Base-by-base conservation (phyloP, 305 asterid species). In the Fraxinus sp. region DNA sequence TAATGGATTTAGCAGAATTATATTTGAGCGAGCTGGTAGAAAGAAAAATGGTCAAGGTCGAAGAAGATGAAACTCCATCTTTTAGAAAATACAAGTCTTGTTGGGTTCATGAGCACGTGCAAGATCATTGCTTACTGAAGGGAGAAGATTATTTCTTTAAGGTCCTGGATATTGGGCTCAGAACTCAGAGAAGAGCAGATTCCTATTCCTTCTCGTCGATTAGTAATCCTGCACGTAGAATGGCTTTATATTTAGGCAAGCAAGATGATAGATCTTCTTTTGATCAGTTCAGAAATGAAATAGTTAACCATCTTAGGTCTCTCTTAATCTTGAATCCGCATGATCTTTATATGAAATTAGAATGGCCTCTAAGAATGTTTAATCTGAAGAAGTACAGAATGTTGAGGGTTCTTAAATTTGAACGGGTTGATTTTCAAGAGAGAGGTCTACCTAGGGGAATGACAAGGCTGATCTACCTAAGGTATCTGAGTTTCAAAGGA, bases 21-120 rank as follows among this genome's bases (percentile, higher is more conserved):
- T 76, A 28, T 46, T 71, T 80, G 14, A 70, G 5, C 0, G 9
- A 55, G 26, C 55, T 84, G 32, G 80, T 77, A n/a, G 7, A 26
- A 0, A n/a, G 59, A 52, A 57, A 74, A 41, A 55, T 84, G 37
- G 35, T 81, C n/a, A 24, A 44, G 14, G 71, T 7, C 1, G 49
- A 55, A 32, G 35, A 32, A 32, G 35, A 32, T 3, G 35, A 32
- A 32, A 32, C 4, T 32, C 4, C 35, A 32, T 26, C 11, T 11
- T 33, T 10, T 1, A 70, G 26, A 68, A 57, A 66, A 77, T 22
- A 22, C 35, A 28, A 0, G 44, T 49, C 82, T 6, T 55, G 71
- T 41, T 80, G 62, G 72, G 36, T 84, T 71, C 82, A 84, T 32
- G 46, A 71, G n/a, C 3, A 52, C 5, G 14, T 81, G 2, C 84